Percentiles rank a stretch among this genome's conserved stretches.
Evolutionary conservation across 306 rosid species (phyloP).

Genomic region (Sophora flavescens): DNA sequence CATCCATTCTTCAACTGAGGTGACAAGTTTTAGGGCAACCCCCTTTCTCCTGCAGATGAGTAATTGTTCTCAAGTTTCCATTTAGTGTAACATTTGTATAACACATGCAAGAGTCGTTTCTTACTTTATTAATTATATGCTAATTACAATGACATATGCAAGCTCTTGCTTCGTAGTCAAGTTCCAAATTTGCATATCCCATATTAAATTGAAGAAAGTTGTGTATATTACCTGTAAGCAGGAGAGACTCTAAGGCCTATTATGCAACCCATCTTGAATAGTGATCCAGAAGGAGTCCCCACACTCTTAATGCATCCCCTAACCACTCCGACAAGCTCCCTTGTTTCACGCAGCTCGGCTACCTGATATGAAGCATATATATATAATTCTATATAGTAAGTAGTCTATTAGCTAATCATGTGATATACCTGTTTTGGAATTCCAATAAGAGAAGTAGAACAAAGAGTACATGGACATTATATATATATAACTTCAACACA

Average conservation of each 20-base stretch:
- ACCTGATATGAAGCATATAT: constrained; percentile 52
- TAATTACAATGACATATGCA: too few species aligned
- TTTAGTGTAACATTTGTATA: too few species aligned
- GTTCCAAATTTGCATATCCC: constrained; percentile 2
- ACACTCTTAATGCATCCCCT: constrained; percentile 77
- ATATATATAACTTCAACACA: constrained; percentile 15
- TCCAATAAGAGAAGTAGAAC: constrained; percentile 31
- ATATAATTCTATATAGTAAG: background rate
- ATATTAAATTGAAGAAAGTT: background rate
- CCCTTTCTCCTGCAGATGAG: constrained; percentile 58
- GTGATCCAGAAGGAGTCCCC: constrained; percentile 54
- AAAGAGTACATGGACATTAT: constrained; percentile 4
- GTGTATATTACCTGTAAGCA: constrained; percentile 57
- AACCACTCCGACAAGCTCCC: constrained; percentile 78
- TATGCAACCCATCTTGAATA: constrained; percentile 70
- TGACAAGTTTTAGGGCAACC: constrained; percentile 67
- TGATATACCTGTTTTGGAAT: constrained; percentile 32
- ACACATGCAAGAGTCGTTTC: too few species aligned
- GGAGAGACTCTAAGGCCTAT: constrained; percentile 86
- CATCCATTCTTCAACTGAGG: constrained; percentile 79
- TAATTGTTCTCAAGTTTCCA: background rate
- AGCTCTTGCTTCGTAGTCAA: background rate
- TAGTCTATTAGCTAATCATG: background rate
- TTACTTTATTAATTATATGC: too few species aligned
- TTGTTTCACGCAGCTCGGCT: constrained; percentile 69